Evolutionary conservation across 2,329 filamentous ascomycete species (phyloP), one percentile per base, ranked within the genome.

Genomic region (Dactylellina drechsleri): DNA sequence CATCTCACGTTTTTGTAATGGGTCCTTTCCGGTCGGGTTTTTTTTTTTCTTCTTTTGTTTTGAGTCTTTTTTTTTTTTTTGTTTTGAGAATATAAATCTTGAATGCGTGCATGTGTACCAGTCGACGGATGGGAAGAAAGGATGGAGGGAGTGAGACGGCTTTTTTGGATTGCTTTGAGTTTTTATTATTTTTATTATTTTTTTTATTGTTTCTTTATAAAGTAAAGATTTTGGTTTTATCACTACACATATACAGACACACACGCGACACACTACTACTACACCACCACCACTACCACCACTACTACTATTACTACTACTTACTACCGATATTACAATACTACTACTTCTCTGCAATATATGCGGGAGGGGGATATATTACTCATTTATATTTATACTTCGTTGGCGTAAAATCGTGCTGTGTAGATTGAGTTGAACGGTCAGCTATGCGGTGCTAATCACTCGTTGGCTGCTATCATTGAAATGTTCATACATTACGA

Each of bases 31-130:
- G 54, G 65, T 45, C 43, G 54, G 40, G 8, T 31, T 2, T 31
- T 56, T 40, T 40, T 26, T 47, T 53, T 59, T n/a, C 15, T 15
- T 60, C 43, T 31, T 23, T 18, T 50, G 52, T 56, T 45, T 31
- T 67, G 54, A 20, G 10, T 40, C 43, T 57, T 47, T 36, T 49
- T 47, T 1, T 65, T 36, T 47, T 28, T 56, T 36, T 56, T 54
- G 52, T 23, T 47, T 54, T 36, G 31, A 36, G 31, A 36, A 36
- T 36, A 36, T 36, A 36, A 36, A n/a, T 60, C 23, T 67, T 61
- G 28, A 18, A 68, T 68, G 54, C 65, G 60, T 68, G 56, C 65
- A 68, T 68, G 45, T 60, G 52, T 54, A 36, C 15, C 23, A 7
- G 52, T 15, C 43, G 23, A 23, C 23, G 23, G 23, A 23, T 23